Percentiles rank a stretch among this genome's conserved stretches.
Conservation (phyloP, 2,329 filamentous ascomycete genomes). For the Claviceps pusilla region DNA sequence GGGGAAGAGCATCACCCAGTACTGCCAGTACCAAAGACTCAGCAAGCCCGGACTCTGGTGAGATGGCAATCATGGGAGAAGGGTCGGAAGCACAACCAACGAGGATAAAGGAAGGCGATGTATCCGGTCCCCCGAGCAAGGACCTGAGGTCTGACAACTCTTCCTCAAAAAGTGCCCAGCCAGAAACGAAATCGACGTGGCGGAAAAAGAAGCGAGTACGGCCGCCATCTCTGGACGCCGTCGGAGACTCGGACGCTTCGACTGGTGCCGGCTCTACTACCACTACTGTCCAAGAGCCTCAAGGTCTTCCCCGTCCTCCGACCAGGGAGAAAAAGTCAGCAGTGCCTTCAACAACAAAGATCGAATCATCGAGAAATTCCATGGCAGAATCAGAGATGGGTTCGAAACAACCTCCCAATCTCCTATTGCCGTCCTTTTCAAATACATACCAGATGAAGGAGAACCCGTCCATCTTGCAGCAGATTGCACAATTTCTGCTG, state of each 20-base stretch:
- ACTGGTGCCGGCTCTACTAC: constrained; percentile 7
- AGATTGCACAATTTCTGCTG: constrained; percentile 45
- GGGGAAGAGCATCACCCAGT: constrained; percentile 46
- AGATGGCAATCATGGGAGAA: constrained; percentile 43
- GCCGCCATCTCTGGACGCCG: constrained; percentile 30
- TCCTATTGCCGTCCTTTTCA: constrained; percentile 54
- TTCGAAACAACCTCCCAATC: constrained; percentile 37
- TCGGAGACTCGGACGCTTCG: constrained; percentile 22
- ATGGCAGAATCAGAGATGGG: constrained; percentile 28
- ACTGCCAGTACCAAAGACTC: constrained; percentile 15
- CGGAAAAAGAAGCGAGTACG: constrained; percentile 30
- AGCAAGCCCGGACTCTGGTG: constrained; percentile 26
- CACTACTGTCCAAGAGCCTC: constrained; percentile 1
- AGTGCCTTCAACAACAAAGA: constrained; percentile 7
- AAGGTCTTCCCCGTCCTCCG: constrained; percentile 2
- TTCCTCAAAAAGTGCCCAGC: constrained; percentile 18
- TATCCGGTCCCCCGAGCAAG: constrained; percentile 23
- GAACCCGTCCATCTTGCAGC: constrained; percentile 54
- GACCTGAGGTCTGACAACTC: constrained; percentile 13
- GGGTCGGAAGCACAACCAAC: constrained; percentile 40
- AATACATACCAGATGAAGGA: constrained; percentile 53
- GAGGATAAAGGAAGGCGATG: constrained; percentile 28
- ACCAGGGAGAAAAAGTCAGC: constrained; percentile 1
- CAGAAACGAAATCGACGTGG: constrained; percentile 18
- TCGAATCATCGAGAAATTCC: constrained; percentile 13